Percentiles rank a stretch among this genome's conserved stretches.
These are phyloP conservation scores for Solanum arcanum DNA, from an alignment of 257 asterid species.

Conservation along the genomic window DNA sequence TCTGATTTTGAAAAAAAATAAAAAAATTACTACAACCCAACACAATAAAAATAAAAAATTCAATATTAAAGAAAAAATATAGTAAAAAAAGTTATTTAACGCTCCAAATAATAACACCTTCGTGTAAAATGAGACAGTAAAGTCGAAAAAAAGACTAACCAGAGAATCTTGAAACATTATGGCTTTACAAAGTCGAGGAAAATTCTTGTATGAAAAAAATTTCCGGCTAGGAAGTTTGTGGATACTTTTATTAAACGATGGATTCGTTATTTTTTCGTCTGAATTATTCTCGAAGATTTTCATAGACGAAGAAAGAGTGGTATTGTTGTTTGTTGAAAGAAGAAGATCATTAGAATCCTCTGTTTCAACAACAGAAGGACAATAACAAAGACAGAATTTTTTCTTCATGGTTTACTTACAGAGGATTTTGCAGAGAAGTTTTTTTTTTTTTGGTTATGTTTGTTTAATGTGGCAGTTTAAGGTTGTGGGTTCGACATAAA, in stretches of 20 bases:
- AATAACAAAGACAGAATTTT: constrained; percentile 11
- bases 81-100: no score
- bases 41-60: neutral
- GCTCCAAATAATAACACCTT: accelerated
- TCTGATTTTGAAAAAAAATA: accelerated
- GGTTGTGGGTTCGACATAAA: neutral
- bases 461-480: neutral
- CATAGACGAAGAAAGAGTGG: neutral
- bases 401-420: constrained; percentile 7
- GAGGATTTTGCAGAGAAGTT: neutral
- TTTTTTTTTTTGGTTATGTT: no score
- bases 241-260: neutral
- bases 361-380: neutral
- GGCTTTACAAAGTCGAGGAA: constrained; percentile 1
- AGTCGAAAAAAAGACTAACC: neutral
- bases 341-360: neutral
- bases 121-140: neutral
- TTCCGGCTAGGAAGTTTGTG: neutral
- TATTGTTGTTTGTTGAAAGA: neutral
- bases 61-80: neutral
- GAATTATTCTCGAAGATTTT: neutral
- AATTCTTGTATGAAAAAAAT: neutral
- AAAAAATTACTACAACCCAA: neutral
- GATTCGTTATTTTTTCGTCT: neutral
- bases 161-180: neutral